Evolutionary conservation across 208 protist species (phyloP).

Genomic region (Eutreptiella sp.): DNA sequence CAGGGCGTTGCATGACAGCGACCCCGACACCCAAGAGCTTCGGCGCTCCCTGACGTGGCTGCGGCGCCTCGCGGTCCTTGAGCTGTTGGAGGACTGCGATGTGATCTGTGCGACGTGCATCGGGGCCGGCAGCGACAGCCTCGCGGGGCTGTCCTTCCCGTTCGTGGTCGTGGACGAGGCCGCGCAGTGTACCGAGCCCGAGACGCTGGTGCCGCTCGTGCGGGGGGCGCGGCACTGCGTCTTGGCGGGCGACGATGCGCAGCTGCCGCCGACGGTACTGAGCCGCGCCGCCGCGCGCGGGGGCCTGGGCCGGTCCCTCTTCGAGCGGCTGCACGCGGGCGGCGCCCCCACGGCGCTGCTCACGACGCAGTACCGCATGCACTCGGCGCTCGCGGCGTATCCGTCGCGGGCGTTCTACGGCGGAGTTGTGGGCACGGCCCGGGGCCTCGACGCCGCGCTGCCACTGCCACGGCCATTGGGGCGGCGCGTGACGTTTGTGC

Average conservation of each 20-base stretch:
- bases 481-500: too few relatives aligned
- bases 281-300: conserved; percentile 44
- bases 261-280: conserved; percentile 78
- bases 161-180: conserved; percentile 51
- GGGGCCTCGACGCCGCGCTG: too few relatives aligned
- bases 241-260: conserved; percentile 75
- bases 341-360: conserved; percentile 54
- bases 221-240: conserved; percentile 49
- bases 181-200: conserved; percentile 34
- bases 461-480: too few relatives aligned
- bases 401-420: conserved; percentile 70
- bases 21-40: too few relatives aligned
- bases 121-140: conserved; percentile 74
- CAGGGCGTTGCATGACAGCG: too few relatives aligned
- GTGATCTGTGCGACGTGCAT: conserved; percentile 93
- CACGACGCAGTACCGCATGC: conserved; percentile 80
- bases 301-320: conserved; percentile 55
- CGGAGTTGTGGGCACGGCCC: background rate
- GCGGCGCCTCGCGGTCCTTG: too few relatives aligned
- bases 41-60: too few relatives aligned
- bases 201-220: conserved; percentile 60
- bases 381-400: conserved; percentile 68
- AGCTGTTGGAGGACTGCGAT: conserved; percentile 73
- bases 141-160: conserved; percentile 69
- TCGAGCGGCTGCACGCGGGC: conserved; percentile 62